These are phyloP conservation scores for Pseudocercospora macadamiae DNA, from an alignment of 2,329 filamentous ascomycete genomes.

Conservation along the genomic window DNA sequence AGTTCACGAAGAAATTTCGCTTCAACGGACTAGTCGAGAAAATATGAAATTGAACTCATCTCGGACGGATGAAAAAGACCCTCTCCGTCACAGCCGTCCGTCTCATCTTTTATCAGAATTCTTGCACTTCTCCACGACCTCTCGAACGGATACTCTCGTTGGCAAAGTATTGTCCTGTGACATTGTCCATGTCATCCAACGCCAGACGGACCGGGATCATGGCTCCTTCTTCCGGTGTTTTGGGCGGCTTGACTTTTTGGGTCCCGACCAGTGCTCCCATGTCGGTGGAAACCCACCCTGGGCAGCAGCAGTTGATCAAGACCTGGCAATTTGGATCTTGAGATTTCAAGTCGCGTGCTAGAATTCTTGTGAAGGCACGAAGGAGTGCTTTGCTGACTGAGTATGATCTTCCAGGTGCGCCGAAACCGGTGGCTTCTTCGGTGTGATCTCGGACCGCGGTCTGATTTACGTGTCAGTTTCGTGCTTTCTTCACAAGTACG, in stretches of 20 bases:
- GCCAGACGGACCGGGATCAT: constrained; percentile 41
- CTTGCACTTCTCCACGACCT: constrained; percentile 36
- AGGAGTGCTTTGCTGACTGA: constrained; percentile 41
- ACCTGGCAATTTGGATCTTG: constrained; percentile 30
- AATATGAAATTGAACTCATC: constrained; percentile 7
- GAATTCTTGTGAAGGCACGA: constrained; percentile 38
- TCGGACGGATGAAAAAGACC: not conserved
- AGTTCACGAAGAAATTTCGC: constrained; percentile 1
- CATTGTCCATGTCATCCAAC: constrained; percentile 38
- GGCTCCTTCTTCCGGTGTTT: constrained; percentile 41
- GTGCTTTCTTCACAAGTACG: not conserved
- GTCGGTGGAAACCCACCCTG: constrained; percentile 43
- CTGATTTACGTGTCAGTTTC: constrained; percentile 10
- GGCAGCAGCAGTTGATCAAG: constrained; percentile 43
- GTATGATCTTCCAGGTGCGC: constrained; percentile 35
- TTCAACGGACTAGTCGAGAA: not conserved
- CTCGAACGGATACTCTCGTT: constrained; percentile 39
- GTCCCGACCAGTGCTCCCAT: constrained; percentile 39
- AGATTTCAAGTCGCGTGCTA: constrained; percentile 26
- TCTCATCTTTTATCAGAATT: constrained; percentile 31
- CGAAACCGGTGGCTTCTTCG: constrained; percentile 35
- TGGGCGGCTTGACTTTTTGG: constrained; percentile 32
- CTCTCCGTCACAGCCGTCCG: not conserved
- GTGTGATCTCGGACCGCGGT: constrained; percentile 25
- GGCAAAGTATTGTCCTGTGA: constrained; percentile 42